phyloP scores from a whole-genome alignment of 2,329 filamentous ascomycete genomes.

The Sarocladiaceae sp. region DNA sequence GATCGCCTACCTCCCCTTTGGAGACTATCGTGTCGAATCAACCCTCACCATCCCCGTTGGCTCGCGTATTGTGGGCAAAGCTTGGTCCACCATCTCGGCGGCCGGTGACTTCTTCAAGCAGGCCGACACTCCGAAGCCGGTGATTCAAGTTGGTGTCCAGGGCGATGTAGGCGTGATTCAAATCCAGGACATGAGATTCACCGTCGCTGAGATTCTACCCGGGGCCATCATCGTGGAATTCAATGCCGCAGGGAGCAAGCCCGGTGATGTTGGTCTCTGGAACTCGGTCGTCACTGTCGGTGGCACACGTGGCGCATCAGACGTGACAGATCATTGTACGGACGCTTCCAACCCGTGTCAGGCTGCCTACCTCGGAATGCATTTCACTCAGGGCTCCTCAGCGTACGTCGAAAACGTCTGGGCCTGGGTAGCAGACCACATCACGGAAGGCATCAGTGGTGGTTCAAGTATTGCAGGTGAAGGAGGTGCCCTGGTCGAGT shows the following conservation, averaged over 20 bases:
- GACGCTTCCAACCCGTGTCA: conserved; percentile 32
- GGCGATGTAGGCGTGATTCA: conserved; percentile 45
- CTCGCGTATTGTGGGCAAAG: conserved; percentile 51
- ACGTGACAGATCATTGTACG: conserved; percentile 32
- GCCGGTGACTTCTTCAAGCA: conserved; percentile 39
- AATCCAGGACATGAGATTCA: conserved; percentile 49
- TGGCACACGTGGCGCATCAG: conserved; percentile 33
- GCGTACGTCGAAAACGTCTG: conserved; percentile 43
- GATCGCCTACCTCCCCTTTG: conserved; percentile 25
- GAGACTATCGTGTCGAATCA: conserved; percentile 22
- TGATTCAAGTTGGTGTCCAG: conserved; percentile 46
- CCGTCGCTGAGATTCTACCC: conserved; percentile 39
- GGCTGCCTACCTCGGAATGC: conserved; percentile 43
- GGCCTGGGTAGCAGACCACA: conserved; percentile 46
- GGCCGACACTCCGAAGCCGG: conserved; percentile 38
- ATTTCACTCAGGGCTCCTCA: conserved; percentile 41
- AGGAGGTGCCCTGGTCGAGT: conserved; percentile 43
- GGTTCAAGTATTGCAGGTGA: conserved; percentile 42
- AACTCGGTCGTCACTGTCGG: conserved; percentile 42
- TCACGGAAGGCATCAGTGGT: conserved; percentile 41
- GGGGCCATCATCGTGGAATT: conserved; percentile 39
- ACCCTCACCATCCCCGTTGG: conserved; percentile 27
- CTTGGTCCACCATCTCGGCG: conserved; percentile 47
- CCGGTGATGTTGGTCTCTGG: conserved; percentile 48
- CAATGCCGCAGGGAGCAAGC: conserved; percentile 29